Percentiles rank a stretch among this genome's conserved stretches.
These are phyloP conservation scores for Colletotrichum orchidophilum DNA, from an alignment of 2,329 filamentous ascomycete species.

Conservation along the genomic window DNA sequence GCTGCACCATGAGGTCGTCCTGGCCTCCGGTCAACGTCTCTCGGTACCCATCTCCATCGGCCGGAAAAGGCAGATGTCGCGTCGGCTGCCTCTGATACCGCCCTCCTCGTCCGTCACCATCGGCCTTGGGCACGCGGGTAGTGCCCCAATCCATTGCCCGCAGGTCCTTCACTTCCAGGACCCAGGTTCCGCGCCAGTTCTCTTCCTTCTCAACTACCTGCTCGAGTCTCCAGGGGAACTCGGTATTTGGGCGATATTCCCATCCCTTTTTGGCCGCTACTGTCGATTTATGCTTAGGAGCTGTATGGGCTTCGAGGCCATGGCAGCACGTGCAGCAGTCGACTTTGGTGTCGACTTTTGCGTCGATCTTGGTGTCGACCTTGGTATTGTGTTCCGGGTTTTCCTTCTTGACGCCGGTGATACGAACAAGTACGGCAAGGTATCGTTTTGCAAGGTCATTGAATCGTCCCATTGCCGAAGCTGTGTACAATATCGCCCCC, in stretches of 20 bases:
- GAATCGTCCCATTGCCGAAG: constrained; percentile 10
- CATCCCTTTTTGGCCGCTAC: constrained; percentile 4
- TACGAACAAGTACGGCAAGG: neutral
- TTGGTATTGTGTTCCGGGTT: neutral
- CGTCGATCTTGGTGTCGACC: neutral
- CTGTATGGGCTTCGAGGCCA: neutral
- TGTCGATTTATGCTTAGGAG: neutral
- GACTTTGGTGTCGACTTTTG: neutral
- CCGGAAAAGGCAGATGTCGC: constrained; percentile 33
- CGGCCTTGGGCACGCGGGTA: constrained; percentile 21
- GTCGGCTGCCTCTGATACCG: constrained; percentile 33
- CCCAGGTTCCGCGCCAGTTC: constrained; percentile 38
- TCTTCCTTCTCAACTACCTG: constrained; percentile 34
- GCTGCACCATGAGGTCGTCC: constrained; percentile 36
- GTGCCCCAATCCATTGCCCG: constrained; percentile 34
- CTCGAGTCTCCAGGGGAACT: constrained; percentile 34
- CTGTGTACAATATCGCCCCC: neutral
- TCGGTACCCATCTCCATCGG: neutral
- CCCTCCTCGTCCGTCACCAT: neutral
- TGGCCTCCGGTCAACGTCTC: constrained; percentile 32
- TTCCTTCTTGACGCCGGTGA: constrained; percentile 6
- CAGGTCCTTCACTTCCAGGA: constrained; percentile 36
- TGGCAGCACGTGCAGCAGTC: neutral
- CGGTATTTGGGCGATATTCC: constrained; percentile 1
- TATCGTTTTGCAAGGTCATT: neutral